Evolutionary conservation across 495 filamentous ascomycete genomes (phyloP).

Genomic region (Jackrogersella minutella): DNA sequence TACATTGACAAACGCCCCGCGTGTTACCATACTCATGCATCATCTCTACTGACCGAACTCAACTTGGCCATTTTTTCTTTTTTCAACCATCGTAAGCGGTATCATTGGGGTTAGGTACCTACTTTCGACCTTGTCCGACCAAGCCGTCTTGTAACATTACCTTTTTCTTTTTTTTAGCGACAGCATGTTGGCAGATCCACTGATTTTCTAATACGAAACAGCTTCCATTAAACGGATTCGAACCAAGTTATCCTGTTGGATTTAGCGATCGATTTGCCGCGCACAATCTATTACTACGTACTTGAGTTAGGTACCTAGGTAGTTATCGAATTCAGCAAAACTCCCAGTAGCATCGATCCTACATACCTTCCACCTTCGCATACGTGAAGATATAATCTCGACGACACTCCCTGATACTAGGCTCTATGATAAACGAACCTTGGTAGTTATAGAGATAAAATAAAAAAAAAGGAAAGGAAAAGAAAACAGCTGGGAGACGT

Average conservation of each 20-base stretch:
- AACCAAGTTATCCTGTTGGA: constrained; percentile 2
- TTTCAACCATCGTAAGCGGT: constrained; percentile 8
- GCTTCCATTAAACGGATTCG: constrained; percentile 15
- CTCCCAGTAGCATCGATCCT: constrained; percentile 12
- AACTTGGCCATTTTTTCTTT: background rate
- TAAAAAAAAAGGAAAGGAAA: too few relatives aligned
- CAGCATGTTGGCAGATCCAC: constrained; percentile 36
- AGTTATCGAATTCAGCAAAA: constrained; percentile 14
- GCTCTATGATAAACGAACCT: constrained; percentile 19
- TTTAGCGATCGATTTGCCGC: constrained; percentile 2
- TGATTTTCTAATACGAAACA: constrained; percentile 9
- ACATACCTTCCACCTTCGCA: constrained; percentile 14
- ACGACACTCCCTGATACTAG: constrained; percentile 2
- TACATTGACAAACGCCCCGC: constrained; percentile 40
- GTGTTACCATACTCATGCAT: constrained; percentile 35
- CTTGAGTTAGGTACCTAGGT: background rate
- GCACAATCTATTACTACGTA: too few relatives aligned
- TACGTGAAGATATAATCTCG: background rate
- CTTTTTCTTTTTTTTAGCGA: constrained; percentile 29
- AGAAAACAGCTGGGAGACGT: background rate
- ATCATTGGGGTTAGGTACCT: constrained; percentile 25
- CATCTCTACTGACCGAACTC: constrained; percentile 26
- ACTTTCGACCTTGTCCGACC: constrained; percentile 12
- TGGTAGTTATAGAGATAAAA: background rate
- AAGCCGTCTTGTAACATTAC: constrained; percentile 10